Percentiles rank a stretch among this genome's conserved stretches.
Evolutionary conservation across 768 basidiomycete species (phyloP).

Genomic region (Tricholoma sp.): DNA sequence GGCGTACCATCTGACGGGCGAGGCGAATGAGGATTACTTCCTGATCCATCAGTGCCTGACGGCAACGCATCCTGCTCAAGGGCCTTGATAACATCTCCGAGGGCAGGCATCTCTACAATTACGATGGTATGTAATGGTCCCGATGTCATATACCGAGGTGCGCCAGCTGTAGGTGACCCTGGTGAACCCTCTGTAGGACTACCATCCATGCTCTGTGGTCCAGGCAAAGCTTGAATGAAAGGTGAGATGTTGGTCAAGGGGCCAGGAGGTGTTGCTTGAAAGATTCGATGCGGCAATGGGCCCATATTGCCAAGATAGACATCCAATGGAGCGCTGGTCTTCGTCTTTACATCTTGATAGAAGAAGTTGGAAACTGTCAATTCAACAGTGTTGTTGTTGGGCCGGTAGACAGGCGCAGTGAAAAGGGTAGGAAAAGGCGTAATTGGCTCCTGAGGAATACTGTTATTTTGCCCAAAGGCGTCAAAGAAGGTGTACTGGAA

Average conservation of each 20-base stretch:
- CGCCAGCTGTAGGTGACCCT: conserved; percentile 22
- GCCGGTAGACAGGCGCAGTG: conserved; percentile 71
- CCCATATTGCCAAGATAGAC: conserved; percentile 89
- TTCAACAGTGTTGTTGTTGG: conserved; percentile 69
- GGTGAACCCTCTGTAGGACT: conserved; percentile 26
- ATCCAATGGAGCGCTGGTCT: conserved; percentile 66
- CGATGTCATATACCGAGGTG: conserved; percentile 48
- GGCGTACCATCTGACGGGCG: conserved; percentile 19
- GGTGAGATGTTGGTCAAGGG: conserved; percentile 60
- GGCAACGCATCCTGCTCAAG: conserved; percentile 67
- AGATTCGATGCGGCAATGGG: conserved; percentile 73
- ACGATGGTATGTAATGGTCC: conserved; percentile 72
- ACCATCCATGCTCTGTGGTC: conserved; percentile 28
- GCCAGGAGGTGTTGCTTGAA: conserved; percentile 66
- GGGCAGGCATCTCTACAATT: conserved; percentile 78
- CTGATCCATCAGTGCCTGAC: conserved; percentile 32
- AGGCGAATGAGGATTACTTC: conserved; percentile 31
- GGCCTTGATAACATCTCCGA: conserved; percentile 71
- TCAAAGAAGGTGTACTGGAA: conserved; percentile 96
- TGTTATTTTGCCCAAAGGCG: conserved; percentile 75
- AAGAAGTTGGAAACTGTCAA: conserved; percentile 87
- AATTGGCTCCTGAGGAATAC: conserved; percentile 72
- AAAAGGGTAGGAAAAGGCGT: conserved; percentile 89
- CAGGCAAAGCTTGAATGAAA: conserved; percentile 46
- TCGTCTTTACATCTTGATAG: conserved; percentile 65